Evolutionary conservation across 2,329 filamentous ascomycete species (phyloP), one percentile per base, ranked within the genome.

Genomic region (Aspergillus ibericus): DNA sequence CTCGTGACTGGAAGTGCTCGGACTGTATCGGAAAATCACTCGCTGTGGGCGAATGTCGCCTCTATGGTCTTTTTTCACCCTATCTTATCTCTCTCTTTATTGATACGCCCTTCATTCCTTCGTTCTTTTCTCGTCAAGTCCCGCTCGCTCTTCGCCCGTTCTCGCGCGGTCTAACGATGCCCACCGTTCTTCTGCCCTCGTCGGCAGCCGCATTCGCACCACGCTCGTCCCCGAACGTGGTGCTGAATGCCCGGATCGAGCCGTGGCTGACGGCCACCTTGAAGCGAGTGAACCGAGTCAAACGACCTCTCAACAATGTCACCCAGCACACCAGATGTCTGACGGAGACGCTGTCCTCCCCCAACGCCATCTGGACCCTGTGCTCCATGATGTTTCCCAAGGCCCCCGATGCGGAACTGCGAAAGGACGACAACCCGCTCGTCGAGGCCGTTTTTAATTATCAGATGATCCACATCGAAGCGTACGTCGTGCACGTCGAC

Each of bases 401-500:
- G 80, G 88, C 88, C 20, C 92, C 93, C 61, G 91, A 96, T 70
- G 80, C 91, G 40, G 91, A 97, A 68, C 83, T 96, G 73, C 87
- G 86, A 76, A 88, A 88, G 77, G 92, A 97, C 73, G 80, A 86
- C 53, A 91, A 96, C 73, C 90, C 90, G 47, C 82, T 96, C 65
- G 83, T 93, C 66, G 92, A 97, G 78, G 91, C 90, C 63, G 81
- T 97, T 63, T 92, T 90, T 84, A 96, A 96, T 84, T 95, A 93
- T 78, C 90, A 96, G 81, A 85, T 97, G 72, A 82, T 97, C 72
- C 92, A 97, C 75, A 82, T 98, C 68, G 93, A 98, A 80, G 95
- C 95, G 53, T 99, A 99, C 76, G 93, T 98, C 68, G 95, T 99
- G 61, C 93, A 98, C 77, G 92, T 99, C 77, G 95, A 99, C 81